These are phyloP conservation scores for Neurospora crassa DNA, from an alignment of 2,329 filamentous ascomycete genomes.

Conservation along the genomic window DNA sequence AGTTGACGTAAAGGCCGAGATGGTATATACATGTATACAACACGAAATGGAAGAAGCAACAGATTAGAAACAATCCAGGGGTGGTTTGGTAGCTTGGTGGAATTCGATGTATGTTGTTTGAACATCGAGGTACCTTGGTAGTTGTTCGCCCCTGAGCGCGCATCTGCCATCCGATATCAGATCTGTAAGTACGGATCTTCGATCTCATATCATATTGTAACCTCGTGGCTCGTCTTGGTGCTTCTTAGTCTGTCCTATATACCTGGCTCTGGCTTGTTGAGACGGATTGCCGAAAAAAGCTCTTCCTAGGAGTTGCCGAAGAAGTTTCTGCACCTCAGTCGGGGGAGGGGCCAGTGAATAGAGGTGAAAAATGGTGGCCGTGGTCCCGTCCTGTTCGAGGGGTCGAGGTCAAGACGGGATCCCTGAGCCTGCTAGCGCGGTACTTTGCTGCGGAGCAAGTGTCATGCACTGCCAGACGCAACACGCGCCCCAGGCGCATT, in stretches of 20 bases:
- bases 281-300: background rate
- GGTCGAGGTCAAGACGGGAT: constrained; percentile 2
- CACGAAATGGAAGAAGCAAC: background rate
- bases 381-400: constrained; percentile 5
- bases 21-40: too few relatives aligned
- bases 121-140: background rate
- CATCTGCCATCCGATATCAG: constrained; percentile 1
- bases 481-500: constrained; percentile 2
- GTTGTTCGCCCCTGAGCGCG: background rate
- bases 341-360: background rate
- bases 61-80: background rate
- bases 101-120: background rate
- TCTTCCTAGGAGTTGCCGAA: background rate
- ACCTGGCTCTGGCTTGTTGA: background rate
- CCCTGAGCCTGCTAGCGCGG: constrained; percentile 13
- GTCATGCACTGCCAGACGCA: constrained; percentile 2
- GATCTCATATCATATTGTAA: background rate
- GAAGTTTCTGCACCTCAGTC: background rate
- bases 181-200: background rate
- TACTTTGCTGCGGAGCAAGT: constrained; percentile 6
- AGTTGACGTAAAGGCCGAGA: background rate
- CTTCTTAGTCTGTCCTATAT: background rate
- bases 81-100: background rate
- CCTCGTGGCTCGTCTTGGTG: background rate
- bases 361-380: background rate